These are phyloP conservation scores for Rhytidiadelphus loreus DNA, from an alignment of 225 moss, liverwort and hornwort genomes.

Conservation along the genomic window DNA sequence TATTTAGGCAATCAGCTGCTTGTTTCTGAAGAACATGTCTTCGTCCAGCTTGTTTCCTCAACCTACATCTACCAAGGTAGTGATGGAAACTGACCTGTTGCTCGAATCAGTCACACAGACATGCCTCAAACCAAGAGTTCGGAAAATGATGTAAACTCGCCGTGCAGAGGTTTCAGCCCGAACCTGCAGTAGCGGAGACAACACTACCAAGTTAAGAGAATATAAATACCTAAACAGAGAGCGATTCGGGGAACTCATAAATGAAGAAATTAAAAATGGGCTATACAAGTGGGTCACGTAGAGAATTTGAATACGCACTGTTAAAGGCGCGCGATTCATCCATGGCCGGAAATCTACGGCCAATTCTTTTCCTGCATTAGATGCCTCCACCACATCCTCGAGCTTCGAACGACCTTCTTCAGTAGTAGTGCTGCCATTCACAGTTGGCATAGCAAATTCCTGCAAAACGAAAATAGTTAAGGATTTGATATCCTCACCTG, in stretches of 20 bases:
- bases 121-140: slow-evolving; percentile 76
- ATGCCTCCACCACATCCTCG: not conserved
- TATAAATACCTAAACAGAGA: not conserved
- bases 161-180: slow-evolving; percentile 77
- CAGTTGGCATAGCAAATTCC: slow-evolving; percentile 11
- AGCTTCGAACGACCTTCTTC: not conserved
- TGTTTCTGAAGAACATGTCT: not conserved
- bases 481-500: not conserved
- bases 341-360: slow-evolving; percentile 69
- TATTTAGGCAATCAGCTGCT: not conserved
- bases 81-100: slow-evolving; percentile 42
- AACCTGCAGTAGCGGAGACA: slow-evolving; percentile 28
- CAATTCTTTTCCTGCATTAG: slow-evolving; percentile 18
- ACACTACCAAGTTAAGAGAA: not conserved
- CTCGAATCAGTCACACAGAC: slow-evolving; percentile 67
- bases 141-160: slow-evolving; percentile 74
- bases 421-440: not conserved
- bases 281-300: not conserved
- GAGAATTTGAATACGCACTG: slow-evolving; percentile 14
- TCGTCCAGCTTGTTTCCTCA: not conserved
- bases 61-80: not conserved
- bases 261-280: not conserved
- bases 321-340: slow-evolving; percentile 83
- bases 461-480: not conserved
- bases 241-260: not conserved